Evolutionary conservation across 2,329 filamentous ascomycete genomes (phyloP).

Genomic region (Didymella glomerata): DNA sequence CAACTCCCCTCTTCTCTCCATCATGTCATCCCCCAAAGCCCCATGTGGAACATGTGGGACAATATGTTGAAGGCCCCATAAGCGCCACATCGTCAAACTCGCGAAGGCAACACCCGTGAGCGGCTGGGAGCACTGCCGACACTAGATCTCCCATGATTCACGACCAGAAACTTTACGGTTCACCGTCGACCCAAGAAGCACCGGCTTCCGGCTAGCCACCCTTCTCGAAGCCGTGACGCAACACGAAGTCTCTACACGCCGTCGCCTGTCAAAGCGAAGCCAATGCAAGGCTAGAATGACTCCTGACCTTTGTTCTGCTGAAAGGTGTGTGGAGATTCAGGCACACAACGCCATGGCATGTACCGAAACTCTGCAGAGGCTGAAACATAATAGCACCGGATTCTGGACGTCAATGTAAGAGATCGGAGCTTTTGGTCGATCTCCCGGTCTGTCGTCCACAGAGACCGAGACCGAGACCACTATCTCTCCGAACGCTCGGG

Average conservation of each 20-base stretch:
- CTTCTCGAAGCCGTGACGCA: constrained; percentile 1
- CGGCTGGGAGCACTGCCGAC: background rate
- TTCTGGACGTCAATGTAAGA: background rate
- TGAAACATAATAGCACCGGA: background rate
- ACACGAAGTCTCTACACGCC: background rate
- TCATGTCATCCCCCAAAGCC: background rate
- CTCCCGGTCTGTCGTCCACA: constrained; percentile 7
- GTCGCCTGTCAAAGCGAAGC: constrained; percentile 1
- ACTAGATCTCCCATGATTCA: constrained; percentile 2
- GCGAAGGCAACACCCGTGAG: background rate
- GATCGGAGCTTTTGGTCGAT: constrained; percentile 12
- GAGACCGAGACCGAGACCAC: background rate
- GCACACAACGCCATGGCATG: constrained; percentile 2
- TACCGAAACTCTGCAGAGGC: background rate
- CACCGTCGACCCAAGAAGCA: background rate
- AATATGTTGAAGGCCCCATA: background rate
- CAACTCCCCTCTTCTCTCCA: background rate
- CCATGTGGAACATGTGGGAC: constrained; percentile 20
- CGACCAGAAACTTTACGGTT: constrained; percentile 5
- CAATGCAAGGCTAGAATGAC: constrained; percentile 13
- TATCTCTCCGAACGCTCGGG: constrained; percentile 1
- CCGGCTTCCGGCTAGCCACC: constrained; percentile 1
- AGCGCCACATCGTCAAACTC: constrained; percentile 17
- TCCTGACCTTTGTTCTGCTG: constrained; percentile 4
- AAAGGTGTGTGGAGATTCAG: constrained; percentile 4